Evolutionary conservation across 768 basidiomycete species (phyloP).

Genomic region (Pisolithus marmoratus): DNA sequence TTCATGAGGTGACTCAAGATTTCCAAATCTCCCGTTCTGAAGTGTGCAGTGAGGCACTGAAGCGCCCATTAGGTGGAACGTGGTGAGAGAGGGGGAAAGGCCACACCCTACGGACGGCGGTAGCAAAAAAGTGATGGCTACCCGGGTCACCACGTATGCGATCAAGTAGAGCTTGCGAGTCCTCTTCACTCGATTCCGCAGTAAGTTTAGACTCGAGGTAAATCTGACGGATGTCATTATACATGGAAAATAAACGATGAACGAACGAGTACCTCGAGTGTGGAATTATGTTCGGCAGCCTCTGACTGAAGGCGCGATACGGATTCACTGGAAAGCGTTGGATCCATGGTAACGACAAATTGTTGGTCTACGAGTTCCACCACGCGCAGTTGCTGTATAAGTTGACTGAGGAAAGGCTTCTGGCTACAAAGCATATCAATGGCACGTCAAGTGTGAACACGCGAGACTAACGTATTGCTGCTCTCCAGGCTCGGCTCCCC

Average conservation of each 20-base stretch:
- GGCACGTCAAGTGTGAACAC: neutral
- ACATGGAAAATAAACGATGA: slow-evolving; percentile 2
- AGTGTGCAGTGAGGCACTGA: slow-evolving; percentile 56
- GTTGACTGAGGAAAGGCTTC: slow-evolving; percentile 21
- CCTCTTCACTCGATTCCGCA: slow-evolving; percentile 40
- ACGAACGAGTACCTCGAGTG: slow-evolving; percentile 45
- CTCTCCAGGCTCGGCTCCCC: slow-evolving; percentile 15
- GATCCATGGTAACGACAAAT: slow-evolving; percentile 48
- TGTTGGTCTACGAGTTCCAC: slow-evolving; percentile 50
- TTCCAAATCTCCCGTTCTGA: slow-evolving; percentile 57
- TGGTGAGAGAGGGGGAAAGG: neutral
- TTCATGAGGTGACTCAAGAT: slow-evolving; percentile 66
- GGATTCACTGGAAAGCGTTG: slow-evolving; percentile 43
- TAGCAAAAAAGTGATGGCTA: slow-evolving; percentile 54
- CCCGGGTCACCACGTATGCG: slow-evolving; percentile 50
- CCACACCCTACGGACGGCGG: slow-evolving; percentile 52
- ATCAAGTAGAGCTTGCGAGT: slow-evolving; percentile 28
- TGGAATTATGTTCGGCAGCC: slow-evolving; percentile 53
- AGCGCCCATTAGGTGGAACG: neutral
- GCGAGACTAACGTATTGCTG: slow-evolving; percentile 7
- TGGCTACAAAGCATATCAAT: slow-evolving; percentile 11
- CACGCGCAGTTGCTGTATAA: slow-evolving; percentile 47
- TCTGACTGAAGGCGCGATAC: slow-evolving; percentile 49
- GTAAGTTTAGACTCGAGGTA: slow-evolving; percentile 57
- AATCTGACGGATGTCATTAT: slow-evolving; percentile 10